Evolutionary conservation across 208 protist genomes (phyloP), one percentile per base, ranked within the genome.

Genomic region (Leishmania arabica): DNA sequence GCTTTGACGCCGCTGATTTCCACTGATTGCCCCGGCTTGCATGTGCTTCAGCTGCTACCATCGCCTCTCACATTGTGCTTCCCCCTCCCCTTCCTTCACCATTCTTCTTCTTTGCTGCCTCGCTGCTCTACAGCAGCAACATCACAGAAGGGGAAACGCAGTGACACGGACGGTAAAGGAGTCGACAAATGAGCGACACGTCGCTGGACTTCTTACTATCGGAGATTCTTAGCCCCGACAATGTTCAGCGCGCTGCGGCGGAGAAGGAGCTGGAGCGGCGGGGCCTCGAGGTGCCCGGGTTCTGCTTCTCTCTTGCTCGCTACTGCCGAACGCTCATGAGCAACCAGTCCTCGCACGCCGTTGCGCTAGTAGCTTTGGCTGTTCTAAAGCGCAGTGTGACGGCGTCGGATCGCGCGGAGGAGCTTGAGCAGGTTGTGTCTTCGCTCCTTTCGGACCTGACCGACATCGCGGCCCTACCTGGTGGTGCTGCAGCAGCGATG

Each of bases 201-300:
- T 34, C 77, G 24, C 58, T 92, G 19, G 76, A 83, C 9, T 40
- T 49, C 8, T 75, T 92, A 24, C 62, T 95, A n/a, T 70, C 77
- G 62, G 65, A 74, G n/a, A 85, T 89, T 47, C 81, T 93, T 49
- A 88, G 79, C 81, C 69, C 86, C 17, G 83, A 93, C 74, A 95
- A 95, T 73, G 85, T 60, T 19, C 60, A 81, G 51, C 83, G 91
- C 15, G 53, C 9, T 6, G 80, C 68, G 8, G 91, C 91, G 15
- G 91, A 95, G 72, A 37, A 56, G 37, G 79, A 90, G 77, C 82
- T 95, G 54, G 84, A 89, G 75, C 49, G 37, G 49, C 80, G 87
- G 69, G 75, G 73, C 53, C 72, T 60, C n/a, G 45, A 60, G 65
- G 74, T 66, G 3, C 76, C 79, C 15, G 86, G 82, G 8, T 93